These are phyloP conservation scores for Akanthomyces dipterigenus DNA, from an alignment of 2,329 filamentous ascomycete species.

Conservation along the genomic window DNA sequence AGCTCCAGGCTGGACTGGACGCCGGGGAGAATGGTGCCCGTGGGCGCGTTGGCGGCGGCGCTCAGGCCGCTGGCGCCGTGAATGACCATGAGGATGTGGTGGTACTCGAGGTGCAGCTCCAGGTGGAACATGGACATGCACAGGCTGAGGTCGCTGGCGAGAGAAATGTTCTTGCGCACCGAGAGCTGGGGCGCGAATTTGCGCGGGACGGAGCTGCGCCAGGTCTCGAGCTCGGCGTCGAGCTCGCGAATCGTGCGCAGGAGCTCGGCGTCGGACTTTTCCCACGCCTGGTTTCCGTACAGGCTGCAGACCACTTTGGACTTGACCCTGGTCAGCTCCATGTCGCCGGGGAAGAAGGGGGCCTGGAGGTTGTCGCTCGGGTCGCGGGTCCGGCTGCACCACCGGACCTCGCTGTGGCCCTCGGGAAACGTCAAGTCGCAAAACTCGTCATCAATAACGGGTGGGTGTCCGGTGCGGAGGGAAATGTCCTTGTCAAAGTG, in stretches of 20 bases:
- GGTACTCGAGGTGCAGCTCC: conserved; percentile 46
- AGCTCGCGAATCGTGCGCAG: conserved; percentile 48
- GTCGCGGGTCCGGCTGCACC: conserved; percentile 8
- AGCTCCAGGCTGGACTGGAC: conserved; percentile 46
- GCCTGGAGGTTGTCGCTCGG: conserved; percentile 14
- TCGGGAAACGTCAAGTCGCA: conserved; percentile 46
- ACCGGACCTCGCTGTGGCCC: conserved; percentile 21
- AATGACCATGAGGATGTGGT: conserved; percentile 47
- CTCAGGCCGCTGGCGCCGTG: conserved; percentile 49
- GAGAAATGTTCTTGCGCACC: conserved; percentile 23
- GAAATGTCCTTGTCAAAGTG: conserved; percentile 49
- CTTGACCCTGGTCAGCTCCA: conserved; percentile 45
- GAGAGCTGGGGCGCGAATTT: conserved; percentile 41
- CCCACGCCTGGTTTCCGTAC: conserved; percentile 41
- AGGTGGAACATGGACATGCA: conserved; percentile 40
- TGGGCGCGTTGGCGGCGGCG: conserved; percentile 26
- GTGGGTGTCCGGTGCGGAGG: conserved; percentile 46
- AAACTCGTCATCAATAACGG: conserved; percentile 41
- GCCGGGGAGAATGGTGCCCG: conserved; percentile 31
- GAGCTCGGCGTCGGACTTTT: conserved; percentile 48
- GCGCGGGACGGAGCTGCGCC: conserved; percentile 42
- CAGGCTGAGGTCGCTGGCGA: conserved; percentile 19
- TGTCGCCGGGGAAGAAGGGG: conserved; percentile 38
- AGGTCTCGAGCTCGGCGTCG: conserved; percentile 49
- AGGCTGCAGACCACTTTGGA: conserved; percentile 40